These are phyloP conservation scores for Aciculosporium take DNA, from an alignment of 2,329 filamentous ascomycete genomes.

Conservation along the genomic window DNA sequence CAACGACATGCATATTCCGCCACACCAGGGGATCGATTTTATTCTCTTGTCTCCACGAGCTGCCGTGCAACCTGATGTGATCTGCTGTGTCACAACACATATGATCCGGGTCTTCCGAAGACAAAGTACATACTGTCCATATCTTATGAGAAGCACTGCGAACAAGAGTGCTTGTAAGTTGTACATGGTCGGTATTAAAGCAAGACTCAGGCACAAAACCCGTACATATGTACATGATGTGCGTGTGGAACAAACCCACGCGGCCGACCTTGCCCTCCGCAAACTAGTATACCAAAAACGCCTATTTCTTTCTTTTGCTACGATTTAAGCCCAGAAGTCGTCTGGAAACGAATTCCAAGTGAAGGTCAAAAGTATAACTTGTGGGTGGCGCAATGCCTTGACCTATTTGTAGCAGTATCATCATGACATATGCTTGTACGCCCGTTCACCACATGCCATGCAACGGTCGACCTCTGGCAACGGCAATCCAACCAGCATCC, in stretches of 20 bases:
- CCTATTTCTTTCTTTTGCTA: no score
- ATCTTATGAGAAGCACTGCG: neutral
- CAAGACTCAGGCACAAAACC: neutral
- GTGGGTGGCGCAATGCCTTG: neutral
- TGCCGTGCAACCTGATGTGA: neutral
- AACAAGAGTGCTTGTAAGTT: neutral
- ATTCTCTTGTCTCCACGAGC: neutral
- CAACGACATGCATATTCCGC: neutral
- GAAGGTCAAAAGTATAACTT: no score
- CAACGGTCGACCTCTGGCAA: neutral
- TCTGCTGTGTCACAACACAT: neutral
- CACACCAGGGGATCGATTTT: neutral
- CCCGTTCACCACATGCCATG: neutral
- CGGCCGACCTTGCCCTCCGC: neutral
- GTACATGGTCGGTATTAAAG: neutral
- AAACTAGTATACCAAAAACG: neutral
- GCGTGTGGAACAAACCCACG: neutral
- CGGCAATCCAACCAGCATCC: neutral
- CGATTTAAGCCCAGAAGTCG: no score
- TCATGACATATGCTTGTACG: no score
- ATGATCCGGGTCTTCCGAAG: neutral
- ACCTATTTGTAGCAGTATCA: no score
- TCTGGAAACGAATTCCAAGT: no score
- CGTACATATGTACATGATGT: neutral
- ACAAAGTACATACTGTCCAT: no score